A percentile compares a stretch with the other conserved stretches of the same genome.
Evolutionary conservation across 805 yeast genomes (phyloP).

Genomic region (Metahyphopichia silvanorum): DNA sequence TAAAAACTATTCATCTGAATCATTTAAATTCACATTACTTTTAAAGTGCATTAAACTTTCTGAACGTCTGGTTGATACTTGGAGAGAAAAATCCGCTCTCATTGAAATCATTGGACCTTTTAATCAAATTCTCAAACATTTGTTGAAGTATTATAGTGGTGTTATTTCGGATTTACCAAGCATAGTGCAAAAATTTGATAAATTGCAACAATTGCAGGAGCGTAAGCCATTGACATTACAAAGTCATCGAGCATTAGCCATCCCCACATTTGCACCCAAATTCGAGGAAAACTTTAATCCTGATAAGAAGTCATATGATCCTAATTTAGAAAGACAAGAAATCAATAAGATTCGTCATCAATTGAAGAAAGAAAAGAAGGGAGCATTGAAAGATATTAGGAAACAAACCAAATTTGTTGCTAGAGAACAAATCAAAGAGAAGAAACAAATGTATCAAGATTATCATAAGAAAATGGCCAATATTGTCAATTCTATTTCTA

Average conservation of each 20-base stretch:
- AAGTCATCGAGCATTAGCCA: constrained; percentile 77
- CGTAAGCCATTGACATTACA: constrained; percentile 73
- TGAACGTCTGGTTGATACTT: constrained; percentile 34
- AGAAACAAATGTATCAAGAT: constrained; percentile 68
- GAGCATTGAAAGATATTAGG: constrained; percentile 84
- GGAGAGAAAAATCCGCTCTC: constrained; percentile 64
- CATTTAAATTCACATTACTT: constrained; percentile 28
- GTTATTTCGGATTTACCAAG: constrained; percentile 27
- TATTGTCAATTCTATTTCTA: constrained; percentile 80
- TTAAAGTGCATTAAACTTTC: constrained; percentile 28
- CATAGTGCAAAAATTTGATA: constrained; percentile 44
- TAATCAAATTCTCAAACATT: constrained; percentile 37
- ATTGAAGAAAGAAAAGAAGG: constrained; percentile 88
- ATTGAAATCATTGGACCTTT: constrained; percentile 56
- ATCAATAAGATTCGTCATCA: constrained; percentile 76
- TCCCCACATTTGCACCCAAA: constrained; percentile 82
- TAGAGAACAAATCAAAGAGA: constrained; percentile 75
- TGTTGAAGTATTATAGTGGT: constrained; percentile 30
- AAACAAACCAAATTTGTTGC: constrained; percentile 85
- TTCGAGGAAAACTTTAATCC: constrained; percentile 96
- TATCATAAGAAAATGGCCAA: constrained; percentile 90
- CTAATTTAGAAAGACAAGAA: constrained; percentile 74
- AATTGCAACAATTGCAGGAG: constrained; percentile 44
- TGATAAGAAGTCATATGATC: constrained; percentile 87
- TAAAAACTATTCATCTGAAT: constrained; percentile 4